Evolutionary conservation across 768 basidiomycete genomes (phyloP).

Genomic region (Polyporus arcularius): DNA sequence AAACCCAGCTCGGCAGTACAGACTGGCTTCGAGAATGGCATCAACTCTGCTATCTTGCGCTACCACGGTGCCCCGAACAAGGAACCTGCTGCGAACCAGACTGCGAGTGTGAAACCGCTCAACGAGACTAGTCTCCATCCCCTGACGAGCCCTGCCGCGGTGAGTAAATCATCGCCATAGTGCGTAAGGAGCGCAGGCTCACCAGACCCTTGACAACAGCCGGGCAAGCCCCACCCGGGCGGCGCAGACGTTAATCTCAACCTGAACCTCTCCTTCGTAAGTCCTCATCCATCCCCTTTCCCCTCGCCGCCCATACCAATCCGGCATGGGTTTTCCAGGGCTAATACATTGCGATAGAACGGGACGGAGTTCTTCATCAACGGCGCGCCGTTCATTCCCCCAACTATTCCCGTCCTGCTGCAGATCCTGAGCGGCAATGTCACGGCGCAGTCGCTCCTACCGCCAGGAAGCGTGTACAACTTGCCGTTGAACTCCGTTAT

Average conservation of each 20-base stretch:
- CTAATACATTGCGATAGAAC: slow-evolving; percentile 8
- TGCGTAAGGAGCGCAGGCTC: too few relatives aligned
- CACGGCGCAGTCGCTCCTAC: slow-evolving; percentile 49
- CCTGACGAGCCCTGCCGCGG: slow-evolving; percentile 27
- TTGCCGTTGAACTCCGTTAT: slow-evolving; percentile 49
- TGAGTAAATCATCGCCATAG: not conserved
- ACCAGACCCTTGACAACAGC: slow-evolving; percentile 10
- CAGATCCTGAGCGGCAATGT: slow-evolving; percentile 59
- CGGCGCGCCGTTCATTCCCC: slow-evolving; percentile 36
- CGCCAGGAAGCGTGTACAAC: slow-evolving; percentile 46
- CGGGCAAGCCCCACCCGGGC: slow-evolving; percentile 22
- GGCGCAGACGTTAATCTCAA: slow-evolving; percentile 23
- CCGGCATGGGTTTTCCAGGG: slow-evolving; percentile 17
- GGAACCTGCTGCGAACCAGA: slow-evolving; percentile 34
- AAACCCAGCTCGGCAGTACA: not conserved
- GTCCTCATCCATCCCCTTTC: not conserved
- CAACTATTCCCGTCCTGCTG: slow-evolving; percentile 53
- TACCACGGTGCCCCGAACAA: slow-evolving; percentile 40
- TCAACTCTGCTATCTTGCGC: slow-evolving; percentile 47
- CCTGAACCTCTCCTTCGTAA: slow-evolving; percentile 19
- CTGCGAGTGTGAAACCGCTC: slow-evolving; percentile 5
- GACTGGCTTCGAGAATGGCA: slow-evolving; percentile 34
- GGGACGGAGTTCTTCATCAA: slow-evolving; percentile 36
- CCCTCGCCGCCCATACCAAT: slow-evolving; percentile 3
- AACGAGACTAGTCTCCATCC: slow-evolving; percentile 19